Conservation (phyloP, 2,329 filamentous ascomycete genomes). For the Lasiodiplodia theobromae region DNA sequence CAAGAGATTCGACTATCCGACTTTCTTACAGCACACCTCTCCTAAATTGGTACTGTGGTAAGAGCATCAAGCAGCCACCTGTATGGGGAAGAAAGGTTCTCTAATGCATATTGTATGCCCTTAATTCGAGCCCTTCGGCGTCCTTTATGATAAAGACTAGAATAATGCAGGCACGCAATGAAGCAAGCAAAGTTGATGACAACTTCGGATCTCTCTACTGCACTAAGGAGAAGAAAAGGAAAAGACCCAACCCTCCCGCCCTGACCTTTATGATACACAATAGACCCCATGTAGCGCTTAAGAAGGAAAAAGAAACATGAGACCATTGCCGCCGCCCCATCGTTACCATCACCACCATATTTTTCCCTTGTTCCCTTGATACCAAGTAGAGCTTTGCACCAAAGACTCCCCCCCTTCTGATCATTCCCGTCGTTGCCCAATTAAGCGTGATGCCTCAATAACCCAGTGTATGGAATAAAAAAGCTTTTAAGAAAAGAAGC, state of each 20-base stretch:
- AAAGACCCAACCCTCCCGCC: neutral
- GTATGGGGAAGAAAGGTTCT: too few relatives aligned
- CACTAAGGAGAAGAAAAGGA: neutral
- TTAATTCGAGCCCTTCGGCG: neutral
- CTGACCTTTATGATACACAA: neutral
- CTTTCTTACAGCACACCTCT: too few relatives aligned
- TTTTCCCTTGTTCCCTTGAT: neutral
- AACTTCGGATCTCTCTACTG: neutral
- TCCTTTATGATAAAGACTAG: neutral
- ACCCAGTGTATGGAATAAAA: slow-evolving; percentile 6
- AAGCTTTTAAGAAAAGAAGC: slow-evolving; percentile 5
- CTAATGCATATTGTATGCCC: neutral
- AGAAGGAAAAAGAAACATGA: neutral
- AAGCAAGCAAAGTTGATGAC: neutral
- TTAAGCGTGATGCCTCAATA: slow-evolving; percentile 4
- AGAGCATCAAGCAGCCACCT: too few relatives aligned
- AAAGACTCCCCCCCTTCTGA: neutral
- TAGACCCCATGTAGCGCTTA: neutral
- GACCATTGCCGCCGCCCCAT: neutral
- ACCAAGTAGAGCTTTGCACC: slow-evolving; percentile 1
- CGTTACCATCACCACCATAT: neutral
- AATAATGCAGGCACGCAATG: neutral
- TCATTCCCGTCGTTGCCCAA: neutral
- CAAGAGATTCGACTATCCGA: too few relatives aligned
- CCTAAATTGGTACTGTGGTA: too few relatives aligned